Conservation (phyloP, 1,284 basidiomycete genomes). For the Melanopsichium pennsylvanicum region DNA sequence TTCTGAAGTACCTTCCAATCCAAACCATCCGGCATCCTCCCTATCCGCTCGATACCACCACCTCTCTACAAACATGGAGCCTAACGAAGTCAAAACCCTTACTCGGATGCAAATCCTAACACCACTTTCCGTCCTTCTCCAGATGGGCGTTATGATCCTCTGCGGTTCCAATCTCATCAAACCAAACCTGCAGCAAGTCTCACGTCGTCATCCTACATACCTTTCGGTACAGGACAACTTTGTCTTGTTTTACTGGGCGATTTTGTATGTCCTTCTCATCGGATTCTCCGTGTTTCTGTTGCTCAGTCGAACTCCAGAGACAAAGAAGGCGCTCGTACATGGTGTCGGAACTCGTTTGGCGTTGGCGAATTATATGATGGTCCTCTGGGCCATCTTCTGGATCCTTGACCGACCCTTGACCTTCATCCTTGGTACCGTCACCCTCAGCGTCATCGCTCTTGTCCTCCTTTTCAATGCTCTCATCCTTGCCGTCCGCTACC, state of each 20-base stretch:
- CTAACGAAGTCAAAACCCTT: slow-evolving; percentile 36
- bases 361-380: slow-evolving; percentile 81
- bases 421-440: slow-evolving; percentile 46
- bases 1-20: slow-evolving; percentile 16
- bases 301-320: slow-evolving; percentile 76
- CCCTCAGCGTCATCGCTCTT: slow-evolving; percentile 46
- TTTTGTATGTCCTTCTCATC: slow-evolving; percentile 71
- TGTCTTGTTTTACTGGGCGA: slow-evolving; percentile 74
- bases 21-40: slow-evolving; percentile 10
- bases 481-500: slow-evolving; percentile 47
- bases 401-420: slow-evolving; percentile 67
- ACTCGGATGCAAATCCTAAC: slow-evolving; percentile 49
- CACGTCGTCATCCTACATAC: slow-evolving; percentile 72
- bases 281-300: slow-evolving; percentile 82
- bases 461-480: slow-evolving; percentile 54
- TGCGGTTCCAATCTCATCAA: slow-evolving; percentile 47
- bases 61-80: slow-evolving; percentile 40
- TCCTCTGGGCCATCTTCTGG: slow-evolving; percentile 82
- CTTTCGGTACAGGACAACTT: slow-evolving; percentile 76
- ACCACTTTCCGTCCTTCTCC: slow-evolving; percentile 43
- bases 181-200: slow-evolving; percentile 42
- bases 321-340: slow-evolving; percentile 71
- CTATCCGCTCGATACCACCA: slow-evolving; percentile 33
- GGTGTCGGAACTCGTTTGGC: slow-evolving; percentile 81
- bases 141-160: slow-evolving; percentile 47